Percentiles rank a stretch among this genome's conserved stretches.
phyloP scores from a whole-genome alignment of 106 monocot species.

The Dendrobium catenatum region DNA sequence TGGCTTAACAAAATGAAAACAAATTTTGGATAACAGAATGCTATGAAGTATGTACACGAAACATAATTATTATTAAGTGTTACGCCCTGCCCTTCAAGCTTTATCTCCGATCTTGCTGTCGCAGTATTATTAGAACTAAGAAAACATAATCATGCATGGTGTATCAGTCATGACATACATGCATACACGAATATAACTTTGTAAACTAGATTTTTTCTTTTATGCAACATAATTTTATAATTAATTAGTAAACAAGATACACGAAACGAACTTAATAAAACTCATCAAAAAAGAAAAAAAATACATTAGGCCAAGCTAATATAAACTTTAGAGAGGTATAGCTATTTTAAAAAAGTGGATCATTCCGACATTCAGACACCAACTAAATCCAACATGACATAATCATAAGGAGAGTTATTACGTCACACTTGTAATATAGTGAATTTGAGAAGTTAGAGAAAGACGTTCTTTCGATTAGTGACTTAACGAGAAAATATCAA shows the following conservation, averaged over 20 bases:
- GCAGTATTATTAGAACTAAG: neutral
- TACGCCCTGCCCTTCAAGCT: neutral
- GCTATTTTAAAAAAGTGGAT: too few relatives aligned
- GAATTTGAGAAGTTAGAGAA: too few relatives aligned
- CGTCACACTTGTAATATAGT: too few relatives aligned
- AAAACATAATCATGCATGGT: neutral
- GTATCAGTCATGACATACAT: neutral
- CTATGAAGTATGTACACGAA: neutral
- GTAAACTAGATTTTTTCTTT: neutral
- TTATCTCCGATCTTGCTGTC: neutral
- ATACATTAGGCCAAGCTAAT: too few relatives aligned
- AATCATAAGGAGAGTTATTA: too few relatives aligned
- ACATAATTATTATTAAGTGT: neutral
- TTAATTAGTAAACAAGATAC: neutral
- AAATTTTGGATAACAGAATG: neutral
- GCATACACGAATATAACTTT: neutral
- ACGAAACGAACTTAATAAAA: neutral
- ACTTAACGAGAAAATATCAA: too few relatives aligned
- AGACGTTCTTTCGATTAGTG: too few relatives aligned
- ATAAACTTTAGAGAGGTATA: too few relatives aligned
- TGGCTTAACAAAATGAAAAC: conserved; percentile 43
- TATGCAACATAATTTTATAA: too few relatives aligned
- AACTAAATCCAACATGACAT: too few relatives aligned
- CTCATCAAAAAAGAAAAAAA: neutral
- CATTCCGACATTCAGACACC: too few relatives aligned